phyloP scores from a whole-genome alignment of 1,139 yeast genomes.

The Yamadazyma triangularis region DNA sequence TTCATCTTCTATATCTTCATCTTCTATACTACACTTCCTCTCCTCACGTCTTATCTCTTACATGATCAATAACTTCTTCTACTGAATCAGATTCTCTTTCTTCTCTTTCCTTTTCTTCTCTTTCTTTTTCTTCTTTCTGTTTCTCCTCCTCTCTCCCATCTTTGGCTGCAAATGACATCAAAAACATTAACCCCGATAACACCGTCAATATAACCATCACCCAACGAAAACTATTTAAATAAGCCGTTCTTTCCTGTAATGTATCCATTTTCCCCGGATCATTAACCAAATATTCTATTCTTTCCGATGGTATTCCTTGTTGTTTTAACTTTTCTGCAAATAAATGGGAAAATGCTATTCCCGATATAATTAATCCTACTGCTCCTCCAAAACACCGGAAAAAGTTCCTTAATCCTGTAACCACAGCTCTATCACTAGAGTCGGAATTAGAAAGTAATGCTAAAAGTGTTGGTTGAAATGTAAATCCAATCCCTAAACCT shows the following conservation, averaged over 20 bases:
- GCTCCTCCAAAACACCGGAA: constrained; percentile 52
- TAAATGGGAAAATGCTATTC: constrained; percentile 7
- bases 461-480: constrained; percentile 52
- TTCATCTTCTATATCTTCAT: no score
- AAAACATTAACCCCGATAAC: background rate
- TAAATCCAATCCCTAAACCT: constrained; percentile 48
- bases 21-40: no score
- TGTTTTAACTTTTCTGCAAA: constrained; percentile 3
- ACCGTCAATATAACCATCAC: background rate
- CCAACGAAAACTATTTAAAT: background rate
- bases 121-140: no score
- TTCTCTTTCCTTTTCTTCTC: no score
- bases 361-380: constrained; percentile 43
- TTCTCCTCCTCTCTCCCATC: background rate
- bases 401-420: constrained; percentile 49
- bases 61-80: no score
- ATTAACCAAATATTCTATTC: background rate
- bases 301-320: no score
- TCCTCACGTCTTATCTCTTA: no score
- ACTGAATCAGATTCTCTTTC: no score
- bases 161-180: background rate
- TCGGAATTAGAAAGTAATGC: constrained; percentile 48
- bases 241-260: background rate
- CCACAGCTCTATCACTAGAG: constrained; percentile 48
- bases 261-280: no score